Percentiles rank a stretch among this genome's conserved stretches.
Evolutionary conservation across 192 early-diverging fungal genomes (phyloP).

Genomic region (Umbelopsis sp.): DNA sequence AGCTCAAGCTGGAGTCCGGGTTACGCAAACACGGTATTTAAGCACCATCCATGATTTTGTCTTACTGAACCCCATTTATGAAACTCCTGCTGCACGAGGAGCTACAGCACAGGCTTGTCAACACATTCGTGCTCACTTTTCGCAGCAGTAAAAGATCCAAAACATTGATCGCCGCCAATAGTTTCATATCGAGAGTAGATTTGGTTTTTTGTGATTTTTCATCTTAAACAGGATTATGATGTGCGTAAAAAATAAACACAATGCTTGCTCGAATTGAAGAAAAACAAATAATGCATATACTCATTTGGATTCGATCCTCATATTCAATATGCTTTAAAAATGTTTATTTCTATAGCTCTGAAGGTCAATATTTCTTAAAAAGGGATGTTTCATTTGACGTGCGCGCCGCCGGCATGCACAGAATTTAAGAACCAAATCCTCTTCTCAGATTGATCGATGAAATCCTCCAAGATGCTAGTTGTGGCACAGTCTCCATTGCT

Average conservation of each 20-base stretch:
- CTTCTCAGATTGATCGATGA: slow-evolving; percentile 21
- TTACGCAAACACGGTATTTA: slow-evolving; percentile 26
- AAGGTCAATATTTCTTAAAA: background rate
- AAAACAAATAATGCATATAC: too few relatives aligned
- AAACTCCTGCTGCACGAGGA: slow-evolving; percentile 6
- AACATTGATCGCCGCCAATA: background rate
- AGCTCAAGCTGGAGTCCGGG: slow-evolving; percentile 20
- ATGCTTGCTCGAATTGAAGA: too few relatives aligned
- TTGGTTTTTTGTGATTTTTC: background rate
- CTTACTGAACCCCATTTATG: background rate
- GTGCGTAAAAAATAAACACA: too few relatives aligned
- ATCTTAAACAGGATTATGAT: too few relatives aligned
- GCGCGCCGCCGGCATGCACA: slow-evolving; percentile 11
- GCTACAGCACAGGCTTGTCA: slow-evolving; percentile 8
- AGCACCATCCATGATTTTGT: slow-evolving; percentile 29
- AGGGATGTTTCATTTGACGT: background rate
- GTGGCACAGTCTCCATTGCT: slow-evolving; percentile 13
- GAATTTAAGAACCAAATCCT: slow-evolving; percentile 22
- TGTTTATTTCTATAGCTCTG: background rate
- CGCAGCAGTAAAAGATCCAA: background rate
- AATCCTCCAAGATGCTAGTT: slow-evolving; percentile 14
- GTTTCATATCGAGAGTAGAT: background rate
- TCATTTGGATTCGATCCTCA: too few relatives aligned
- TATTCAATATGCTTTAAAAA: too few relatives aligned
- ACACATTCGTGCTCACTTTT: background rate